phyloP scores from a whole-genome alignment of 2,329 filamentous ascomycete species.

The Venturiaceae sp. region DNA sequence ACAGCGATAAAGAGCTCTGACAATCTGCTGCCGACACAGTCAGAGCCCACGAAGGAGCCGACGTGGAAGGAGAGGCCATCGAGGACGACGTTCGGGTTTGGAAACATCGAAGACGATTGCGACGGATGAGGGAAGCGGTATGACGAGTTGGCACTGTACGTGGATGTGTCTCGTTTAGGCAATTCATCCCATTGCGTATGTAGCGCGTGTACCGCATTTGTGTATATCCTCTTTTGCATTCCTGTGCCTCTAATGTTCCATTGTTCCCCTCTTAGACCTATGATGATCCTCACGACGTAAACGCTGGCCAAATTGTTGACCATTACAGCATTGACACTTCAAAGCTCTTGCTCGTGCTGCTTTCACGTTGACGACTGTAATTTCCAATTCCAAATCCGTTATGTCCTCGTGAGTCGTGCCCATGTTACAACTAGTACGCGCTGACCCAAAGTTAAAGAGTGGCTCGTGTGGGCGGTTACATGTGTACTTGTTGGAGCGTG shows the following conservation, averaged over 20 bases:
- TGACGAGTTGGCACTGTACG: neutral
- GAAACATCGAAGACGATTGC: neutral
- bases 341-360: too few relatives aligned
- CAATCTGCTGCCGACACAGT: neutral
- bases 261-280: too few relatives aligned
- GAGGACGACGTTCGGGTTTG: neutral
- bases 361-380: neutral
- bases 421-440: neutral
- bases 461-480: neutral
- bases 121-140: neutral
- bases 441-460: neutral
- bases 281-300: too few relatives aligned
- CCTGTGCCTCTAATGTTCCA: too few relatives aligned
- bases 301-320: too few relatives aligned
- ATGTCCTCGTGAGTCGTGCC: neutral
- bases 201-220: neutral
- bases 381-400: neutral
- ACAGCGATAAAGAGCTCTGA: neutral
- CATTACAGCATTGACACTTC: too few relatives aligned
- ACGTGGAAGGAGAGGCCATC: neutral
- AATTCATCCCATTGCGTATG: neutral
- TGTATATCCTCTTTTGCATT: neutral
- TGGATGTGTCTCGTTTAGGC: neutral
- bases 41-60: neutral
- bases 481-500: neutral